Conservation (phyloP, 78 protist genomes). For the Carpediemonas membranifera region DNA sequence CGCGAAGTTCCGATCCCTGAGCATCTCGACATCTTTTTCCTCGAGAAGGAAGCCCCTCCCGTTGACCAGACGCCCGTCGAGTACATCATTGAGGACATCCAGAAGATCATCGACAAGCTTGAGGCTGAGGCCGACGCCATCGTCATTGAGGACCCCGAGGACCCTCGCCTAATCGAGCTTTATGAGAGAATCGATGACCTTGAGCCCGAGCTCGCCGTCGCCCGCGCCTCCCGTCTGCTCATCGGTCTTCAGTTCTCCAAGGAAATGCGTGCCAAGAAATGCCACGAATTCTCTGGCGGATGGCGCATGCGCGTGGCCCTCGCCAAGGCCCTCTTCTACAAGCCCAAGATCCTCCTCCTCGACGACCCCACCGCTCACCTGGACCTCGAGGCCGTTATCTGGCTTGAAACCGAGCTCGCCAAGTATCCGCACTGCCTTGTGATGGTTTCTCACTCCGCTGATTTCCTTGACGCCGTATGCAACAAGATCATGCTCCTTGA, state of each 20-base stretch:
- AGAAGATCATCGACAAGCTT: background rate
- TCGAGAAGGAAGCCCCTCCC: background rate
- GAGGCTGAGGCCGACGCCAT: no score
- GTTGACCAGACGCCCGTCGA: background rate
- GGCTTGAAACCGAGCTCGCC: constrained; percentile 18
- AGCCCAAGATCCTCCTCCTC: constrained; percentile 32
- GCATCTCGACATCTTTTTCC: constrained; percentile 1
- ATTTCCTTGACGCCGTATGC: background rate
- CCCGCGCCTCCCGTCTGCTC: background rate
- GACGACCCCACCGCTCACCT: constrained; percentile 73
- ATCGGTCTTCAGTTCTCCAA: background rate
- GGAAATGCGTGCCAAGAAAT: background rate
- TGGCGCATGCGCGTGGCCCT: constrained; percentile 32
- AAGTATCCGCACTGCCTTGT: background rate
- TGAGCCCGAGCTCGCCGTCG: background rate
- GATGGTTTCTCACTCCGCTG: background rate
- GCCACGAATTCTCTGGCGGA: constrained; percentile 12
- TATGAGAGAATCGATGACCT: background rate
- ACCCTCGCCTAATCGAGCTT: no score
- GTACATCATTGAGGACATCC: background rate
- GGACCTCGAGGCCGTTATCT: constrained; percentile 16
- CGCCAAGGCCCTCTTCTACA: constrained; percentile 1
- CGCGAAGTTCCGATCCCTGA: constrained; percentile 63
- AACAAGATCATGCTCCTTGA: constrained; percentile 6
- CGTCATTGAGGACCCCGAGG: no score